A percentile compares a stretch with the other conserved stretches of the same genome.
Evolutionary conservation across 2,329 filamentous ascomycete species (phyloP).

Genomic region (Sordariomycetes sp.): DNA sequence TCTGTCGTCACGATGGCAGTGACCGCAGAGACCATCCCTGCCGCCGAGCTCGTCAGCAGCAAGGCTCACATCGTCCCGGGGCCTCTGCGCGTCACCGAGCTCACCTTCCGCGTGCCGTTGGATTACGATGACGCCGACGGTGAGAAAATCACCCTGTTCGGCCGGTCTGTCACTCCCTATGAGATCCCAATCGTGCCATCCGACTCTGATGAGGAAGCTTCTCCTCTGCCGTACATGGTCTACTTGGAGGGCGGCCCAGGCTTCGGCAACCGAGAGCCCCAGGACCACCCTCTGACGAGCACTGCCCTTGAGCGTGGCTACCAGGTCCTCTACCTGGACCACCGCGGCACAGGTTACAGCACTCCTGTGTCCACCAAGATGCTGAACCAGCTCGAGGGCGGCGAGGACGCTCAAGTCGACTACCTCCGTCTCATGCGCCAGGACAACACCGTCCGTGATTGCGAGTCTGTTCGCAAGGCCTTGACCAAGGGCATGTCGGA

Average conservation of each 20-base stretch:
- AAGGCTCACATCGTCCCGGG: conserved; percentile 42
- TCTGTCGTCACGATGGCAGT: not conserved
- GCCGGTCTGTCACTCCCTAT: conserved; percentile 59
- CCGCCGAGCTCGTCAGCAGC: conserved; percentile 29
- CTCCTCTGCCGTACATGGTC: conserved; percentile 51
- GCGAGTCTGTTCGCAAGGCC: conserved; percentile 71
- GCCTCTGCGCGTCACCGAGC: conserved; percentile 66
- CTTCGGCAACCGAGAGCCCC: conserved; percentile 64
- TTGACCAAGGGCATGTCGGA: conserved; percentile 61
- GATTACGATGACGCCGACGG: conserved; percentile 58
- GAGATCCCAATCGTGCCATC: conserved; percentile 48
- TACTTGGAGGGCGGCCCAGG: conserved; percentile 86
- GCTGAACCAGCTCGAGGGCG: conserved; percentile 43
- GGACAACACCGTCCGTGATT: conserved; percentile 82
- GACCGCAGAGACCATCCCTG: conserved; percentile 14
- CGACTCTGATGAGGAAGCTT: conserved; percentile 11
- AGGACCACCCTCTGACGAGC: conserved; percentile 63
- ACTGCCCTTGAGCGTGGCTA: conserved; percentile 71
- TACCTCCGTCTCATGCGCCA: conserved; percentile 82
- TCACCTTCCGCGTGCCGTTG: conserved; percentile 79
- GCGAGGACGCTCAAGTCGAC: conserved; percentile 59
- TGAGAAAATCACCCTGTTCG: conserved; percentile 66
- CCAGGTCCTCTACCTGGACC: conserved; percentile 79
- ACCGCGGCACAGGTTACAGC: conserved; percentile 81
- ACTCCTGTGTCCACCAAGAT: conserved; percentile 69